Evolutionary conservation across 441 rosid species (phyloP).

Genomic region (Metrosideros polymorpha): DNA sequence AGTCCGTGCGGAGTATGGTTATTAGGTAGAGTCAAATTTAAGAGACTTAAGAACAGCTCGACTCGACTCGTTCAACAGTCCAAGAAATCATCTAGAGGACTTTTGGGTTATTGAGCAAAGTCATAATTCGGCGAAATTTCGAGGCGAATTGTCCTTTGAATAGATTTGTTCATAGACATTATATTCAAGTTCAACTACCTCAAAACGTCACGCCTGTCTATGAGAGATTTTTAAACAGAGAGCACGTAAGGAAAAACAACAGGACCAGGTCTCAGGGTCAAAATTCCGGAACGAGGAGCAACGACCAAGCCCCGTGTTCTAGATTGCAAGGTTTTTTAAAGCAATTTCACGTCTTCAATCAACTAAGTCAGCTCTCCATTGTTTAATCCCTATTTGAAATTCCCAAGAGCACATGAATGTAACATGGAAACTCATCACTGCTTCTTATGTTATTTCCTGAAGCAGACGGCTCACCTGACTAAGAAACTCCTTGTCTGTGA

Average conservation of each 20-base stretch:
- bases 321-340: background rate
- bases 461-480: conserved; percentile 17
- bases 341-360: background rate
- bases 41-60: background rate
- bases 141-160: background rate
- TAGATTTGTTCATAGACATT: background rate
- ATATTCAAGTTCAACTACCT: background rate
- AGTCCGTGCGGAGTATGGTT: background rate
- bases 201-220: background rate
- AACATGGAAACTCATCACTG: background rate
- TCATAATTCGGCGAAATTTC: background rate
- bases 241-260: background rate
- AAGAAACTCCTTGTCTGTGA: conserved; percentile 33
- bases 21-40: background rate
- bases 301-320: background rate
- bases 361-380: background rate
- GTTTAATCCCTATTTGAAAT: background rate
- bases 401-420: background rate
- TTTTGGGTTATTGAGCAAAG: background rate
- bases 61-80: background rate
- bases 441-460: background rate
- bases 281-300: background rate
- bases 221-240: background rate
- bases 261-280: background rate
- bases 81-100: background rate